Conservation (phyloP, 768 basidiomycete species). For the Pulveroboletus sp. region DNA sequence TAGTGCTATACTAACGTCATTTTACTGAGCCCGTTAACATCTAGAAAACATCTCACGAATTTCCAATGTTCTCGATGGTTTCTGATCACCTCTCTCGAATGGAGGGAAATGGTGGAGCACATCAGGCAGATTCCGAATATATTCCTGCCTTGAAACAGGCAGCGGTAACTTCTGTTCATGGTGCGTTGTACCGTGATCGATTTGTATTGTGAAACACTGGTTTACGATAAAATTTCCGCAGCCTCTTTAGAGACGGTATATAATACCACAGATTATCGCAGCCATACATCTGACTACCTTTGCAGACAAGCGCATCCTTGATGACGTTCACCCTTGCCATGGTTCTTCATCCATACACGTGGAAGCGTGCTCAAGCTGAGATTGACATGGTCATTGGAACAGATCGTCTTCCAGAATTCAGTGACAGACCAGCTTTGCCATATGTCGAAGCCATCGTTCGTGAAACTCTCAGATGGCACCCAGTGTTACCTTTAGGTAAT, state of each 20-base stretch:
- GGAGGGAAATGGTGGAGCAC: background rate
- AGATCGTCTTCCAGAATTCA: slow-evolving; percentile 25
- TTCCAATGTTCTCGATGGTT: slow-evolving; percentile 1
- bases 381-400: slow-evolving; percentile 23
- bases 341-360: background rate
- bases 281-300: background rate
- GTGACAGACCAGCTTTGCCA: slow-evolving; percentile 10
- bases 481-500: background rate
- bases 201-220: background rate
- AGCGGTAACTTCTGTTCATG: background rate
- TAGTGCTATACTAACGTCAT: background rate
- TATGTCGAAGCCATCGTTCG: slow-evolving; percentile 5
- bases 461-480: slow-evolving; percentile 4
- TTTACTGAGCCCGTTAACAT: background rate
- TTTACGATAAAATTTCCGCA: background rate
- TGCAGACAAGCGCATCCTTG: background rate
- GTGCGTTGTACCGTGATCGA: background rate
- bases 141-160: slow-evolving; percentile 1
- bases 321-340: slow-evolving; percentile 3
- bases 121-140: background rate
- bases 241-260: slow-evolving; percentile 3
- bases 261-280: background rate
- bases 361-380: slow-evolving; percentile 17
- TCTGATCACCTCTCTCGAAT: slow-evolving; percentile 2
- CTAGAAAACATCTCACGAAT: background rate